Evolutionary conservation across 2,329 filamentous ascomycete genomes (phyloP).

Genomic region (Grosmannia huntii): DNA sequence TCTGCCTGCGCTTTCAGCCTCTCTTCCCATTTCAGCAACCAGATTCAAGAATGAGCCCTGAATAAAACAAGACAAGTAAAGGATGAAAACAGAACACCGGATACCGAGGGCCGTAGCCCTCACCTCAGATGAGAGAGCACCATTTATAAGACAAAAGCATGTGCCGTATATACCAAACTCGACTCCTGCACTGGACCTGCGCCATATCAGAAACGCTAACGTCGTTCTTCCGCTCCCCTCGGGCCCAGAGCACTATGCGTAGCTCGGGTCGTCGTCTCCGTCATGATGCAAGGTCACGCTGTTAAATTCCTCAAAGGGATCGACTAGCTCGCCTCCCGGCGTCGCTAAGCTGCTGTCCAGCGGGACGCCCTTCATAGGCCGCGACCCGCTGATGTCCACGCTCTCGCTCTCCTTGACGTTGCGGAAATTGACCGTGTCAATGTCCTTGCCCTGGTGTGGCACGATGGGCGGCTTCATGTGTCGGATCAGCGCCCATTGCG

Average conservation of each 20-base stretch:
- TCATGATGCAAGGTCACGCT: conserved; percentile 96
- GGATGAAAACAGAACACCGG: neutral
- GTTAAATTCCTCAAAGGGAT: conserved; percentile 98
- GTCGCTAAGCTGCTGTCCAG: conserved; percentile 77
- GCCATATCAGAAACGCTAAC: neutral
- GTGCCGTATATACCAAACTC: neutral
- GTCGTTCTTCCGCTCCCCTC: neutral
- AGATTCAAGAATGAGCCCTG: neutral
- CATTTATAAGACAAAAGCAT: neutral
- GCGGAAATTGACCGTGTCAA: conserved; percentile 93
- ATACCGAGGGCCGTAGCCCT: neutral
- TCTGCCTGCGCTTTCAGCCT: neutral
- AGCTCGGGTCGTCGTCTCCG: conserved; percentile 54
- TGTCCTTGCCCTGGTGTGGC: conserved; percentile 75
- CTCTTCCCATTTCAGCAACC: neutral
- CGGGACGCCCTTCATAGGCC: conserved; percentile 54
- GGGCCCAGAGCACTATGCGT: conserved; percentile 6
- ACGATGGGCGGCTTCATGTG: conserved; percentile 98
- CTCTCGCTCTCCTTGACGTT: conserved; percentile 97
- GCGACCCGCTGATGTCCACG: conserved; percentile 64
- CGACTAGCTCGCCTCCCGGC: conserved; percentile 62
- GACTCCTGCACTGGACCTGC: neutral
- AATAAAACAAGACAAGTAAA: neutral
- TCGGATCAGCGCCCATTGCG: conserved; percentile 91
- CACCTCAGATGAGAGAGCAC: neutral